A percentile compares a stretch with the other conserved stretches of the same genome.
These are phyloP conservation scores for Bruguiera parviflora DNA, from an alignment of 345 rosid genomes.

Conservation along the genomic window DNA sequence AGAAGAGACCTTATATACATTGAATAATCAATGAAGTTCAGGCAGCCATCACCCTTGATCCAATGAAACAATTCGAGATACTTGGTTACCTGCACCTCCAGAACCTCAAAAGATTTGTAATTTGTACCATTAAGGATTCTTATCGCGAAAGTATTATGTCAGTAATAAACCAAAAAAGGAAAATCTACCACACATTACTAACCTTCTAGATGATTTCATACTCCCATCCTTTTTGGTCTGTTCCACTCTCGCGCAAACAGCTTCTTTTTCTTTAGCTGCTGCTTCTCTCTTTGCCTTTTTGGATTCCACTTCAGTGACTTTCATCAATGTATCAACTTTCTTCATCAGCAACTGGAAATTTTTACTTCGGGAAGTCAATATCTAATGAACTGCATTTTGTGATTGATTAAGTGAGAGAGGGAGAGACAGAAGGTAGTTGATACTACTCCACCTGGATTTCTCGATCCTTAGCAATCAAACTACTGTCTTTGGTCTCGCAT, in stretches of 20 bases:
- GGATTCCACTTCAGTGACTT: constrained; percentile 70
- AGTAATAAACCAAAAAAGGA: no score
- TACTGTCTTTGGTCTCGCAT: constrained; percentile 60
- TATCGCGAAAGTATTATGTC: no score
- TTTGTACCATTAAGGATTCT: no score
- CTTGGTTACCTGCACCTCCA: constrained; percentile 24
- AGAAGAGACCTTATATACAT: constrained; percentile 33
- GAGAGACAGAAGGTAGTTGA: not conserved
- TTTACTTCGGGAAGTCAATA: not conserved
- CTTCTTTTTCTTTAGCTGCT: constrained; percentile 64
- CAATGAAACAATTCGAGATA: constrained; percentile 15
- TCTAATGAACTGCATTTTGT: constrained; percentile 5
- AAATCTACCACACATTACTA: not conserved
- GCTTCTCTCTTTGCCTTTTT: constrained; percentile 81
- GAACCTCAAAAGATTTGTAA: not conserved
- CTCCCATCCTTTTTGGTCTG: constrained; percentile 31
- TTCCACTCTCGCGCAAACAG: constrained; percentile 30
- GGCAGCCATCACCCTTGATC: constrained; percentile 10
- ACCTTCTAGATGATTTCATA: constrained; percentile 35
- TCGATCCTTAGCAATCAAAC: constrained; percentile 56
- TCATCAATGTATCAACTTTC: constrained; percentile 74
- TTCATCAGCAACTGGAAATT: constrained; percentile 62
- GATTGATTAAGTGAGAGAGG: no score
- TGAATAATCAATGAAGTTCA: constrained; percentile 37
- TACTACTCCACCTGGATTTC: constrained; percentile 63